Conservation (phyloP, 108 stramenopile genomes). For the Pelagomonas calceolata region DNA sequence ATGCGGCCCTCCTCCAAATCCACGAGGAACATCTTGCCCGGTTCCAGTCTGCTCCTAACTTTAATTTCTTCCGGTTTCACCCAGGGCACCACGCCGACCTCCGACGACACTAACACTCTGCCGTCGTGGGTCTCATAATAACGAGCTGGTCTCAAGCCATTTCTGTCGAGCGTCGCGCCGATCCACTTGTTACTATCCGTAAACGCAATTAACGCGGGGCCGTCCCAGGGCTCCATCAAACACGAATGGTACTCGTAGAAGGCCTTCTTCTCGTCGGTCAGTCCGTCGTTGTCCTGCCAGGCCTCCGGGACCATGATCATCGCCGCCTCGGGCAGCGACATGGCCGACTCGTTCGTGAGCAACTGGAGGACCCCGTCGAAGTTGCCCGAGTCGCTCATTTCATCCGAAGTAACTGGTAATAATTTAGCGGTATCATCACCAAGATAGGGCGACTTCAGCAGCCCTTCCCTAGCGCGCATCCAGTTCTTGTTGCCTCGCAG, state of each 20-base stretch:
- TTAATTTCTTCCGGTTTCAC: conserved; percentile 68
- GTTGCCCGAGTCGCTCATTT: conserved; percentile 90
- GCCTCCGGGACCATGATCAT: conserved; percentile 96
- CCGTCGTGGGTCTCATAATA: conserved; percentile 94
- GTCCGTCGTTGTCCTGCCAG: conserved; percentile 84
- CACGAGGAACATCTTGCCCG: conserved; percentile 94
- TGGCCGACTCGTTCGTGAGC: conserved; percentile 72
- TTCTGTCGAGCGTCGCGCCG: conserved; percentile 85
- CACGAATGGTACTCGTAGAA: conserved; percentile 96
- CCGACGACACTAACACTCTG: conserved; percentile 80
- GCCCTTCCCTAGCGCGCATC: conserved; percentile 89
- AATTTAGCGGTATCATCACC: conserved; percentile 68
- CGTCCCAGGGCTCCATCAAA: conserved; percentile 99
- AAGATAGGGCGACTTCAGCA: conserved; percentile 77
- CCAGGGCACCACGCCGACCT: conserved; percentile 77
- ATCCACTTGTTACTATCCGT: conserved; percentile 78
- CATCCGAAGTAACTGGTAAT: conserved; percentile 69
- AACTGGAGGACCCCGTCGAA: conserved; percentile 89
- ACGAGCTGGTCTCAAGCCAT: conserved; percentile 84
- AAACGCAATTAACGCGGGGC: conserved; percentile 97
- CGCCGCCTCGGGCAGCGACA: conserved; percentile 75
- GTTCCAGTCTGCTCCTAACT: conserved; percentile 87
- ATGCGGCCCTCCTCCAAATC: conserved; percentile 84
- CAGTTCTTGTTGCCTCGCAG: conserved; percentile 91
- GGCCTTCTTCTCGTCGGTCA: conserved; percentile 77